Evolutionary conservation across 768 basidiomycete genomes (phyloP).

Genomic region (Suillus americanus): DNA sequence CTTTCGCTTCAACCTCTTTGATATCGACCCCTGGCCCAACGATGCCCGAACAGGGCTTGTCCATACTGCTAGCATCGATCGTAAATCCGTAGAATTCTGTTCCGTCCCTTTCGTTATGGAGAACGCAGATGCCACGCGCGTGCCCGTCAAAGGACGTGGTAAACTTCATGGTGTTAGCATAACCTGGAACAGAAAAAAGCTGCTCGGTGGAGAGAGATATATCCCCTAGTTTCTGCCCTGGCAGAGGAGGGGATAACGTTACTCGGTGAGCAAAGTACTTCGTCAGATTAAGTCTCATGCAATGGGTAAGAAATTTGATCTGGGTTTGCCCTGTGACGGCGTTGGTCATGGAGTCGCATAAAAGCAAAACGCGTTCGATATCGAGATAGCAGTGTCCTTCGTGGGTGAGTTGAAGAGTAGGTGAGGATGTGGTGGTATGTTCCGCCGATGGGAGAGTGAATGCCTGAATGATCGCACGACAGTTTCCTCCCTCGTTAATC

Average conservation of each 20-base stretch:
- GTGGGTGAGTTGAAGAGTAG: constrained; percentile 1
- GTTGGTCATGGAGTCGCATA: background rate
- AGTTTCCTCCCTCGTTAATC: background rate
- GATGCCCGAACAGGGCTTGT: background rate
- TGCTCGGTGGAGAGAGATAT: background rate
- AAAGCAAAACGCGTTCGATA: constrained; percentile 1
- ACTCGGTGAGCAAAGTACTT: constrained; percentile 6
- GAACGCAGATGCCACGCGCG: constrained; percentile 2
- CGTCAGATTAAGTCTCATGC: constrained; percentile 1
- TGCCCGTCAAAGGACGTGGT: background rate
- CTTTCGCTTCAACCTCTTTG: constrained; percentile 4
- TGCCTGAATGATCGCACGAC: background rate
- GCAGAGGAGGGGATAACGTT: background rate
- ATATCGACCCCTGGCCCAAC: constrained; percentile 4
- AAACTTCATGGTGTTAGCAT: constrained; percentile 4
- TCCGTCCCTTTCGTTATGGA: background rate
- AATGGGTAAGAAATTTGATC: constrained; percentile 1
- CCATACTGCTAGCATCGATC: background rate
- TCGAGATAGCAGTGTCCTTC: constrained; percentile 2
- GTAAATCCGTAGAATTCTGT: constrained; percentile 2
- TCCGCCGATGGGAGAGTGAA: background rate
- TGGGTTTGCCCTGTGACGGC: background rate
- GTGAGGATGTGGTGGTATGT: background rate
- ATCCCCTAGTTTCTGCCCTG: background rate
- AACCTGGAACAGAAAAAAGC: constrained; percentile 1